Base-by-base conservation (phyloP, 2,329 filamentous ascomycete genomes). In the Trichoderma sp. region DNA sequence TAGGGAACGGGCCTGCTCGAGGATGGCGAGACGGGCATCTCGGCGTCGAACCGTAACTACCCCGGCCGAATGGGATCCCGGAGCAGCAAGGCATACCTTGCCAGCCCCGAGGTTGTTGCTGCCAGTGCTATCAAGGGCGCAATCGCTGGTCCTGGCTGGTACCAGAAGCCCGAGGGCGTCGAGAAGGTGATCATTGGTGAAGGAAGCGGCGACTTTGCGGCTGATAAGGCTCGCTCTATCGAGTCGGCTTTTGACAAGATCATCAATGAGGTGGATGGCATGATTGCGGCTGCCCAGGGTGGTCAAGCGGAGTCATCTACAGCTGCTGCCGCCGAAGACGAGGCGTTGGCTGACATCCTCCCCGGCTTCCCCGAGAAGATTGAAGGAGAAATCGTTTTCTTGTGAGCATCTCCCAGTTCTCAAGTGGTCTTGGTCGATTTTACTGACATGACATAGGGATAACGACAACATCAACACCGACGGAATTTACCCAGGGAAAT, bases 81-180 rank as follows among this genome's bases (percentile, higher is more conserved):
- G 3, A 51, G 26, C 3, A 24, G 24, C 67, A 88, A 92, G 72
- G 92, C 92, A 0, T 97, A 97, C 74, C 87, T 97, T 0, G 90
- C 89, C 6, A 94, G 90, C 69, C 93, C 95, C 0, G 93, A 97
- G 73, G 89, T 97, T 2, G 94, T 98, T 0, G 94, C 94, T 4
- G 93, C 95, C 7, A 96, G 91, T 71, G 94, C 94, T 2, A 78
- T 97, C 0, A 72, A 81, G 17, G 91, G 91, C 14, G 84, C 83
- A 67, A 92, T 93, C 43, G 80, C 87, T 10, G 90, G 93, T 0
- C 91, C 94, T 1, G 92, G 90, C 26, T 88, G 84, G 83, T 97
- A 96, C 74, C 75, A 91, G 75, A 84, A 84, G 72, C 90, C 92
- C 0, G 86, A 88, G 62, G 87, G 85, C 56, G 86, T 88, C 43